Base-by-base conservation (phyloP, 495 filamentous ascomycete genomes). In the Xylaria castorea region DNA sequence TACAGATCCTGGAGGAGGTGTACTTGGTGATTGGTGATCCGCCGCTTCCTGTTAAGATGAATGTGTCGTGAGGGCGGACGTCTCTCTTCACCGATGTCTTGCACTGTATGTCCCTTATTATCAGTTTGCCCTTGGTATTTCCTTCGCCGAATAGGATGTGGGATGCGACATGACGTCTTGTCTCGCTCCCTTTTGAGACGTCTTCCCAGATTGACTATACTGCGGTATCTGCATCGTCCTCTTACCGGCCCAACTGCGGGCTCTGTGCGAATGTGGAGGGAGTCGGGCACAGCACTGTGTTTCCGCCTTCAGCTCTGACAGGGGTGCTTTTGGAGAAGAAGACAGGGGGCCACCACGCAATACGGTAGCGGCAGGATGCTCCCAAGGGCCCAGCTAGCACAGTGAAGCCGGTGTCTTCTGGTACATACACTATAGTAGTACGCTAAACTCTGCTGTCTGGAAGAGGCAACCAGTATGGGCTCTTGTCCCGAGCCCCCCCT, bases 281-380 rank as follows among this genome's bases (percentile, higher is more conserved):
- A 46, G 16, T 50, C 60, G 70, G n/a, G n/a, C 38, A 22, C 40
- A 50, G 51, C 70, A 72, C 63, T 65, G 70, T 72, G 70, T 62
- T 70, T 60, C 70, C 60, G 22, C 70, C 36, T 72, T 61, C 70
- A 72, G 70, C 70, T 67, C 70, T 42, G 70, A 61, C 70, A 72
- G 70, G 70, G 70, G 51, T 66, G 46, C 34, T 42, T 36, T 71
- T 71, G 70, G 70, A 71, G 70, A 71, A 44, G 44, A 57, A 30
- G 61, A 66, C 61, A 71, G 61, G 70, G 70, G 69, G 14, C 32
- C 20, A 27, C 46, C 2, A 40, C 58, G 50, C 53, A 64, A 53
- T 38, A 68, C 66, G 66, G 66, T 68, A 44, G 66, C 66, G 48
- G 50, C 48, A 70, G 38, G 50, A 57, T 66, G 44, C 44, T 27